Evolutionary conservation across 139 green algal species (phyloP).

Genomic region (Tetraselmis striata): DNA sequence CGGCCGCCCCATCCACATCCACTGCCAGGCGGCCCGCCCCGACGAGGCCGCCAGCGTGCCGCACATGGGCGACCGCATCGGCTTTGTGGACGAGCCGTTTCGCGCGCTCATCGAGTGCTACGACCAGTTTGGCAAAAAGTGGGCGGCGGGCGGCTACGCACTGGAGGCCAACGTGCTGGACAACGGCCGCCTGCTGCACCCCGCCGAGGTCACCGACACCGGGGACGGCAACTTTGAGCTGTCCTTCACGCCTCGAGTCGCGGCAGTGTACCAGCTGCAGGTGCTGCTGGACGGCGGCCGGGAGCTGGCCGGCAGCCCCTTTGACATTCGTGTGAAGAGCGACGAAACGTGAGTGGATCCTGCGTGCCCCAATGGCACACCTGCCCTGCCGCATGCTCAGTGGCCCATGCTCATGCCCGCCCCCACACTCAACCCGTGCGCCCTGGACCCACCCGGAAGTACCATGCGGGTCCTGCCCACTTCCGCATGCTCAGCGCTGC

Average conservation of each 20-base stretch:
- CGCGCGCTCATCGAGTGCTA: neutral
- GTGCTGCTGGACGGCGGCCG: slow-evolving; percentile 13
- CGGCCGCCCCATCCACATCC: slow-evolving; percentile 14
- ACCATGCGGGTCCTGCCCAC: too few relatives aligned
- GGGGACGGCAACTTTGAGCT: slow-evolving; percentile 3
- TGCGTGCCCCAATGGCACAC: neutral
- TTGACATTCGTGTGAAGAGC: slow-evolving; percentile 6
- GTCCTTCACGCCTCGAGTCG: slow-evolving; percentile 18
- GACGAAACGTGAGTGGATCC: slow-evolving; percentile 15
- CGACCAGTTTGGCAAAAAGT: slow-evolving; percentile 23
- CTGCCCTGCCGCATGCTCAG: too few relatives aligned
- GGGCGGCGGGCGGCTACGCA: neutral
- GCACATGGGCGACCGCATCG: neutral
- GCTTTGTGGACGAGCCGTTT: slow-evolving; percentile 18
- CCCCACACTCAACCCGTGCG: too few relatives aligned
- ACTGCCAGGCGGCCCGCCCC: slow-evolving; percentile 17
- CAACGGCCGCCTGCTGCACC: slow-evolving; percentile 6
- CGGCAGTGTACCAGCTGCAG: slow-evolving; percentile 11
- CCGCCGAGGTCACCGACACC: slow-evolving; percentile 4
- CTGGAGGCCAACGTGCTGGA: slow-evolving; percentile 20
- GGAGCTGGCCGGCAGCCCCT: slow-evolving; percentile 15
- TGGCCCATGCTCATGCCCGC: too few relatives aligned
- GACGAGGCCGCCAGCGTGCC: neutral
- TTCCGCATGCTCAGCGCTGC: too few relatives aligned
- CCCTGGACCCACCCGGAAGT: too few relatives aligned